Base-by-base conservation (phyloP, 1,139 yeast species). In the Suhomyces anneliseae region DNA sequence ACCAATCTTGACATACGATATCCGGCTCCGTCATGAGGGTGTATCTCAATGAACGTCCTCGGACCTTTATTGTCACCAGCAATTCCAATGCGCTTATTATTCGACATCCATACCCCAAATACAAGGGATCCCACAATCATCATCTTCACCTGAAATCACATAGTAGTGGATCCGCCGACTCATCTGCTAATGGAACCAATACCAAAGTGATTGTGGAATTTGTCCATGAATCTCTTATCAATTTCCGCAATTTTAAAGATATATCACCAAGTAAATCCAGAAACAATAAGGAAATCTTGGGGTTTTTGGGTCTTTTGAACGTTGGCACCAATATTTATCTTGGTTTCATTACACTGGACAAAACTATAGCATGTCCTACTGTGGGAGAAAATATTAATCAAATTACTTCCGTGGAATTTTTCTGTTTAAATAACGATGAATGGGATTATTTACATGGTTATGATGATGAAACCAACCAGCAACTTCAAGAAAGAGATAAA, bases 231-330 rank as follows among this genome's bases (percentile, higher is more conserved):
- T 70, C 68, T 4, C 58, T 66, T 41, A 59, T 79, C 29, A 72
- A 76, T 46, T 58, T 78, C 29, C 48, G 63, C 24, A 62, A 64
- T 7, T 82, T 70, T 54, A 64, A 64, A 36, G 82, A 78, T 46
- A 60, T 80, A 8, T 68, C 77, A 3, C 68, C 72, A 1, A 57
- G 56, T 35, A 60, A 57, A 44, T 42, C 62, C 24, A 52, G 60
- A 10, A 58, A 54, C 35, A 60, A 58, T 37, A 61, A 66, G 40
- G 66, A 66, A 39, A 69, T 82, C 39, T 64, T 71, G 50, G 92
- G 88, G 2, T 73, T 85, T 36, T 61, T 85, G 34, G 95, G 95
- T 1, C 62, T 86, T 27, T 66, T 84, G 27, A 69, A 75, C 34
- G 64, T 83, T 24, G 82, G 83, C 53, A 79, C 79, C 6, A 71